Conservation (phyloP, 345 rosid genomes). For the Euclidium syriacum region DNA sequence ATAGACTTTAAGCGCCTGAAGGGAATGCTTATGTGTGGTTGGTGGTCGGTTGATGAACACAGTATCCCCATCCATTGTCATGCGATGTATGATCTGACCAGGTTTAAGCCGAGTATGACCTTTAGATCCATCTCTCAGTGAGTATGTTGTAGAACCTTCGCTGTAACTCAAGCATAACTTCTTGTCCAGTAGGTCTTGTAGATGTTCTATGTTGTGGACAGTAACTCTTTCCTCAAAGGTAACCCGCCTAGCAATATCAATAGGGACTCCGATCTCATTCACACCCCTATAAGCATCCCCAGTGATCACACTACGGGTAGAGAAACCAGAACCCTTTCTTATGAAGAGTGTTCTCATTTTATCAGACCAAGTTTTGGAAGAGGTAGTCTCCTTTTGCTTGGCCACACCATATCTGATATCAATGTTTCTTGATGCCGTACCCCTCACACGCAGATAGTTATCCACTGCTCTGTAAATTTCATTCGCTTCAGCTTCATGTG, state of each 20-base stretch:
- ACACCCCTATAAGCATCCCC: constrained; percentile 82
- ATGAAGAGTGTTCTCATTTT: constrained; percentile 86
- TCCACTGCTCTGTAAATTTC: constrained; percentile 64
- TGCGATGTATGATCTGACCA: constrained; percentile 83
- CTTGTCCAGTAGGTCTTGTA: constrained; percentile 74
- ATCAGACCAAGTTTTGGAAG: constrained; percentile 90
- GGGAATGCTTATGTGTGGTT: constrained; percentile 88
- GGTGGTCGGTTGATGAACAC: constrained; percentile 96
- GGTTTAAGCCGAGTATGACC: constrained; percentile 71
- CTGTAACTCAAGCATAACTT: constrained; percentile 65
- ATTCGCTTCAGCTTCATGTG: constrained; percentile 70
- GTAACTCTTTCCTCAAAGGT: constrained; percentile 89
- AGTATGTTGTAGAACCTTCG: constrained; percentile 69
- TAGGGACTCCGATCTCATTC: constrained; percentile 80
- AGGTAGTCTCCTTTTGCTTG: constrained; percentile 46
- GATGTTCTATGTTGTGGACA: constrained; percentile 46
- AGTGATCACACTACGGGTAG: constrained; percentile 91
- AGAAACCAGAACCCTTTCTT: constrained; percentile 89
- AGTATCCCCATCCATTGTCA: constrained; percentile 86
- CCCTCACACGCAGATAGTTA: constrained; percentile 74
- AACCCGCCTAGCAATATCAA: constrained; percentile 75
- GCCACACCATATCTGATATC: constrained; percentile 53
- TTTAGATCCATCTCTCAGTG: constrained; percentile 86
- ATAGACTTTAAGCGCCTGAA: constrained; percentile 88
- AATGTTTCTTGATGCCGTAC: constrained; percentile 61